Percentiles rank a stretch among this genome's conserved stretches.
Evolutionary conservation across 179 eudicot species (phyloP).

Genomic region (Pouteria campechiana): DNA sequence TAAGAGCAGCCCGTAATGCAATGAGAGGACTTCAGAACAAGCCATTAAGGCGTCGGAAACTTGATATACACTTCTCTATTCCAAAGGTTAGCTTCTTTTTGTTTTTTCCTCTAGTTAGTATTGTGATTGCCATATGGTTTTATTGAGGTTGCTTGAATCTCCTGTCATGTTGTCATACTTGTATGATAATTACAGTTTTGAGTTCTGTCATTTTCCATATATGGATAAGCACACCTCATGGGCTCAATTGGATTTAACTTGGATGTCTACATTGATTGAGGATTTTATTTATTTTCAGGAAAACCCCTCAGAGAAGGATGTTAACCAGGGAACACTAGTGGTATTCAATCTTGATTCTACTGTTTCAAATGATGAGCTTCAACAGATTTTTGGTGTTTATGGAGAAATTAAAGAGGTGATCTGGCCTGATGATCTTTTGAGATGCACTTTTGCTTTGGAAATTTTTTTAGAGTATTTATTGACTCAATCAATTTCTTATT

Average conservation of each 20-base stretch:
- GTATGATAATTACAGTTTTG: no score
- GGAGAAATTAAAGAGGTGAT: conserved; percentile 24
- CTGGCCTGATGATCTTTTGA: no score
- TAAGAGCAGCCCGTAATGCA: conserved; percentile 18
- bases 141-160: not conserved
- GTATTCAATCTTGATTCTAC: conserved; percentile 12
- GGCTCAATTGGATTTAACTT: no score
- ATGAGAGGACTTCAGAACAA: conserved; percentile 14
- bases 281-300: no score
- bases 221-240: no score
- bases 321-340: conserved; percentile 7
- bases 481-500: not conserved
- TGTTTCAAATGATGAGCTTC: conserved; percentile 8
- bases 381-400: conserved; percentile 13
- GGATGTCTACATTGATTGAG: no score
- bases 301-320: conserved; percentile 5
- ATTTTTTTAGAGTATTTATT: not conserved
- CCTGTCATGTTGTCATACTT: no score
- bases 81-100: conserved; percentile 11
- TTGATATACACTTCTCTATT: conserved; percentile 16
- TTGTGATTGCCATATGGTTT: not conserved
- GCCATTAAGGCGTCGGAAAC: conserved; percentile 9
- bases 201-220: no score
- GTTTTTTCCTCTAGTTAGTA: not conserved
- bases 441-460: not conserved